Percentiles rank a stretch among this genome's conserved stretches.
phyloP scores from a whole-genome alignment of 1,139 yeast species.

The Yarrowia galli region DNA sequence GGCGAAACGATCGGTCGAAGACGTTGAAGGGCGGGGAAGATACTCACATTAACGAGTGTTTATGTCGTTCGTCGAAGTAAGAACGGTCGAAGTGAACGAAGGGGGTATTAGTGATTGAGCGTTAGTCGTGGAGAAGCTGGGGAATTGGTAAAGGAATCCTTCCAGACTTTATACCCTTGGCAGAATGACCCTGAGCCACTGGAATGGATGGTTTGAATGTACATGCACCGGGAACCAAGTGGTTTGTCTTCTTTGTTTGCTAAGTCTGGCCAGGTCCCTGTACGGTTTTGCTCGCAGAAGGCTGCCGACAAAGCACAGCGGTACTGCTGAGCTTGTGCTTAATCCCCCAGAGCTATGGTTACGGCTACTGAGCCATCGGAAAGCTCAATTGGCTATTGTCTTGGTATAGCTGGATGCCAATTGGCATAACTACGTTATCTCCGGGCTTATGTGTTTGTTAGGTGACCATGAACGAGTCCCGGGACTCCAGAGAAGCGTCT shows the following conservation, averaged over 20 bases:
- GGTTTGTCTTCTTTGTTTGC: slow-evolving; percentile 1
- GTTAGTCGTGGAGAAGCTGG: slow-evolving; percentile 17
- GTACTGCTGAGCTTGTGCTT: neutral
- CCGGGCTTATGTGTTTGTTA: neutral
- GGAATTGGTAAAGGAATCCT: neutral
- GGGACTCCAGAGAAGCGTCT: neutral
- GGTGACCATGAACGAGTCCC: too few species aligned
- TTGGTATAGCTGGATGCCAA: neutral
- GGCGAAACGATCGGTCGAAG: neutral
- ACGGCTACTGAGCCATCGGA: neutral
- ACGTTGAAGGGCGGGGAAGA: neutral
- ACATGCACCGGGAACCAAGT: slow-evolving; percentile 13
- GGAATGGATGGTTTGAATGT: slow-evolving; percentile 11
- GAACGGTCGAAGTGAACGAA: slow-evolving; percentile 10
- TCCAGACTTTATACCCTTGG: slow-evolving; percentile 3
- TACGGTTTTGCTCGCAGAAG: slow-evolving; percentile 11
- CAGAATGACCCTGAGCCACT: neutral
- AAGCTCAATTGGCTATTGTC: neutral
- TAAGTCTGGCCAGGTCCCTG: neutral
- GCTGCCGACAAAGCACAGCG: slow-evolving; percentile 2
- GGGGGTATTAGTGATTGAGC: slow-evolving; percentile 8
- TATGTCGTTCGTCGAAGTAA: neutral
- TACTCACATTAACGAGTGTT: slow-evolving; percentile 18
- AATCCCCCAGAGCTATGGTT: neutral
- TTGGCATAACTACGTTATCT: neutral